Conservation (phyloP, 257 asterid genomes). For the Primulina huaijiensis region DNA sequence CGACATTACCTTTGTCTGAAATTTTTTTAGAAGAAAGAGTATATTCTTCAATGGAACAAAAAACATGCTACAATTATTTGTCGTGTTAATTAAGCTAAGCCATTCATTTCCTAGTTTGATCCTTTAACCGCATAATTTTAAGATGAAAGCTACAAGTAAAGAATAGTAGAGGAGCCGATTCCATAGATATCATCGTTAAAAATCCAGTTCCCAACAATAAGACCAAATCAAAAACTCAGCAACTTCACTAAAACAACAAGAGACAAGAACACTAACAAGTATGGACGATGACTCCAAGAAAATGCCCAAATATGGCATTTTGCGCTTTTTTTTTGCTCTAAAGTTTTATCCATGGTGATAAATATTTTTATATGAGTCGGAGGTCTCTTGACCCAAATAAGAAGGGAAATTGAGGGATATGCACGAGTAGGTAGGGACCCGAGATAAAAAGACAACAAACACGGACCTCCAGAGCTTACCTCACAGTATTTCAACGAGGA, state of each 20-base stretch:
- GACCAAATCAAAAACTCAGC: not conserved
- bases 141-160: not conserved
- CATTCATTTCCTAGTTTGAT: not conserved
- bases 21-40: not conserved
- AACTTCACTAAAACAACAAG: not conserved
- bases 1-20: too few species aligned
- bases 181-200: constrained; percentile 33
- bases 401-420: too few species aligned
- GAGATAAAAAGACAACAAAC: too few species aligned
- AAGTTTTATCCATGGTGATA: too few species aligned
- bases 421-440: too few species aligned
- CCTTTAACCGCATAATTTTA: not conserved
- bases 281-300: constrained; percentile 36
- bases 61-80: not conserved
- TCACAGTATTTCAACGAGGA: too few species aligned
- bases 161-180: constrained; percentile 27
- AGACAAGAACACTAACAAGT: constrained; percentile 1
- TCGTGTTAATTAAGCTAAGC: not conserved
- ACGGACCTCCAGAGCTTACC: too few species aligned
- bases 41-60: not conserved
- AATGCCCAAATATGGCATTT: constrained; percentile 23
- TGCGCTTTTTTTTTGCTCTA: not conserved
- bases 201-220: constrained; percentile 8
- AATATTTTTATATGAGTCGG: too few species aligned
- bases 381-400: too few species aligned